Base-by-base conservation (phyloP, 169 alveolate genomes). In the Babesia divergens region DNA sequence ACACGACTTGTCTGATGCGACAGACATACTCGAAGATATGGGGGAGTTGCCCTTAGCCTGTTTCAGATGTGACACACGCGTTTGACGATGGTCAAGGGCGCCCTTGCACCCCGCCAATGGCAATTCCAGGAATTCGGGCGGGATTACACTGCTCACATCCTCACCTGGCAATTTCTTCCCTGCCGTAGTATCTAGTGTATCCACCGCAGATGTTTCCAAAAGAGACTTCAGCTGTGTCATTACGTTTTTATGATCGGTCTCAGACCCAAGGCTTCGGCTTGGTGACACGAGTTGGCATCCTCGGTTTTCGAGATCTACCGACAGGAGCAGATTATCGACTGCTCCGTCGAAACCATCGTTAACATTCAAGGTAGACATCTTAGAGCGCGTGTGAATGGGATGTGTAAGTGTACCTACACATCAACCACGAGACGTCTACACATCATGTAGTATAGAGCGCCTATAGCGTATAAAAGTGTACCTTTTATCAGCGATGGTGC, bases 281-380 rank as follows among this genome's bases (percentile, higher is more conserved):
- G 74, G 74, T 1, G 85, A 47, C 11, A 74, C 84, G 43, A 76
- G 71, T 53, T 47, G 69, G 69, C 85, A 76, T n/a, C 67, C 66
- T 13, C 77, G 74, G 58, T 14, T 58, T 28, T 74, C 84, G 29
- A 74, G 40, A n/a, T 74, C 81, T 31, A 43, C 69, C 50, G 37
- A 44, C n/a, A 51, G 28, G 14, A 65, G 35, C 47, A 76, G 22
- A 20, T 46, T 53, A 14, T 76, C 75, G 6, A 66, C 64, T 18
- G 81, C 52, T 18, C 32, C 44, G 13, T 62, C 81, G 24, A 76
- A 67, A 22, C 62, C 37, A 34, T 24, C 53, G 38, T 46, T 37
- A 32, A 18, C 28, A 3, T 31, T 32, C 20, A 14, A 18, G 26
- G 35, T 6, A 9, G 1, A 9, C 72, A 62, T 62, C 11, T n/a